These are phyloP conservation scores for Colletotrichum musae DNA, from an alignment of 2,329 filamentous ascomycete genomes.

Conservation along the genomic window DNA sequence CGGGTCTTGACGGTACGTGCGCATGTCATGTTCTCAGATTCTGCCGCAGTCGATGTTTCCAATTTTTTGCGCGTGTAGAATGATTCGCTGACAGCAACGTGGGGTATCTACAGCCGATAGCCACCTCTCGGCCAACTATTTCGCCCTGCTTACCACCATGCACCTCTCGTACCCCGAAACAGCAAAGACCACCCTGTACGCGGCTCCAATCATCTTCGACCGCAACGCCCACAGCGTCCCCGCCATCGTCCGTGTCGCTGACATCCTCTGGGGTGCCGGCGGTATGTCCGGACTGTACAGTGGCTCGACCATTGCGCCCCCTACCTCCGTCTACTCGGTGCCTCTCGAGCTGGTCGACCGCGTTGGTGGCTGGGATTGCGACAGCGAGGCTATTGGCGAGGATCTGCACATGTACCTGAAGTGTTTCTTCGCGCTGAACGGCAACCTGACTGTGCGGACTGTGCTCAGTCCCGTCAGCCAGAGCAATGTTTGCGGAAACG, in stretches of 20 bases:
- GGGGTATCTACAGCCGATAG: slow-evolving; percentile 71
- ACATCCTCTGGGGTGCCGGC: slow-evolving; percentile 80
- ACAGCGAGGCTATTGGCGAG: slow-evolving; percentile 80
- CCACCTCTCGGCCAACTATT: slow-evolving; percentile 78
- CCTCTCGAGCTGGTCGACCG: slow-evolving; percentile 76
- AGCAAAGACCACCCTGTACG: slow-evolving; percentile 74
- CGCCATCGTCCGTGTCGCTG: slow-evolving; percentile 78
- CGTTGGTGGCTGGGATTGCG: slow-evolving; percentile 81
- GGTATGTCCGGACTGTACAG: slow-evolving; percentile 78
- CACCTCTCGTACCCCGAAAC: slow-evolving; percentile 73
- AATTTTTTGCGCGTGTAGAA: slow-evolving; percentile 38
- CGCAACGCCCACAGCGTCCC: slow-evolving; percentile 79
- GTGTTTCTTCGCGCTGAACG: slow-evolving; percentile 82
- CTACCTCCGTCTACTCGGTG: slow-evolving; percentile 81
- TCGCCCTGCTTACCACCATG: slow-evolving; percentile 74
- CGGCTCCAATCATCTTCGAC: slow-evolving; percentile 81
- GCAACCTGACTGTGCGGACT: slow-evolving; percentile 75
- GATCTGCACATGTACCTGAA: slow-evolving; percentile 85
- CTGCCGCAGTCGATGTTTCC: slow-evolving; percentile 42
- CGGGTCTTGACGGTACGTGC: slow-evolving; percentile 79
- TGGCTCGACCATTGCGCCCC: slow-evolving; percentile 75
- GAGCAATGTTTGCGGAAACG: slow-evolving; percentile 77
- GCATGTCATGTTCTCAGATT: slow-evolving; percentile 30
- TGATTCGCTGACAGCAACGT: slow-evolving; percentile 48
- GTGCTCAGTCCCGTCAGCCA: slow-evolving; percentile 80